These are phyloP conservation scores for Leishmania guyanensis DNA, from an alignment of 208 protist genomes.

Conservation along the genomic window DNA sequence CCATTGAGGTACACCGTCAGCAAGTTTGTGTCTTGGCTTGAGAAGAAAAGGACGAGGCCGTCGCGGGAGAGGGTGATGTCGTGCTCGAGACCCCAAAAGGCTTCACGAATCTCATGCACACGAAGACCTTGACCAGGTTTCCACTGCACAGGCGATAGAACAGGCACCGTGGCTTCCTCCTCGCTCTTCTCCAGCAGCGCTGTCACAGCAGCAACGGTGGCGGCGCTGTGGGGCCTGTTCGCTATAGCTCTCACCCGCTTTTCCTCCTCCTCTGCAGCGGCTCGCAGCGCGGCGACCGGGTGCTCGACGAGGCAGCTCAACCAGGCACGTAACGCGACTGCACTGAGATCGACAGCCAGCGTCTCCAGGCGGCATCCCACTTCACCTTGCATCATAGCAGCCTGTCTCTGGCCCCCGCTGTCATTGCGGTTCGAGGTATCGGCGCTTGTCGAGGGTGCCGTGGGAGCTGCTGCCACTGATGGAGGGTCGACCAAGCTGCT, in stretches of 20 bases:
- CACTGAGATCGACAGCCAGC: constrained; percentile 33
- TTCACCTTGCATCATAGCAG: constrained; percentile 20
- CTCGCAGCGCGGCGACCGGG: constrained; percentile 21
- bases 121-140: constrained; percentile 23
- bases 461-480: neutral
- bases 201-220: neutral
- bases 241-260: neutral
- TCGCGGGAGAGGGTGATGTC: constrained; percentile 39
- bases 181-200: neutral
- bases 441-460: neutral
- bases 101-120: constrained; percentile 28
- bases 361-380: constrained; percentile 22
- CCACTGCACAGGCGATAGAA: constrained; percentile 18
- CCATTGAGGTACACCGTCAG: constrained; percentile 71
- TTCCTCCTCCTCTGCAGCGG: constrained; percentile 23
- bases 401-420: neutral
- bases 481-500: neutral
- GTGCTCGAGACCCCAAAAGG: constrained; percentile 28
- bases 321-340: constrained; percentile 25
- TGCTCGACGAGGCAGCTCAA: constrained; percentile 32
- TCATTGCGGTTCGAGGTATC: neutral
- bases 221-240: neutral
- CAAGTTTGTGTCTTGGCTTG: constrained; percentile 64
- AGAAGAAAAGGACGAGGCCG: constrained; percentile 67
- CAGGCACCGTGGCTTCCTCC: neutral